Base-by-base conservation (phyloP, 257 asterid species). In the Phtheirospermum japonicum region DNA sequence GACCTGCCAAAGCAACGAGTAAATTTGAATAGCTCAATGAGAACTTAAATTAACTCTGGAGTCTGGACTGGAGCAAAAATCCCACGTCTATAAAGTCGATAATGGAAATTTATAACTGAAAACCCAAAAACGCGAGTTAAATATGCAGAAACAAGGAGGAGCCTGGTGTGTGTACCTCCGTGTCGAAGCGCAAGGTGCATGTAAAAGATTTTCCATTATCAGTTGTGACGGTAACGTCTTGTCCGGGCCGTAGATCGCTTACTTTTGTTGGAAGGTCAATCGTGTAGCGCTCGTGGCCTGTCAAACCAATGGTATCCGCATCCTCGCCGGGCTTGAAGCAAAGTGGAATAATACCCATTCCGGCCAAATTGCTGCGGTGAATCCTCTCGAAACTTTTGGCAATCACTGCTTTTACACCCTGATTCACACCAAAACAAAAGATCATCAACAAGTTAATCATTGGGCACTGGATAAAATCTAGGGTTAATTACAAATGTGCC, bases 391-490 rank as follows among this genome's bases (percentile, higher is more conserved):
- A 91, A 68, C 96, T 91, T 67, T 88, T 91, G 57, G 98, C 84
- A 43, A 91, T 91, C 70, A 91, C 98, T 7, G 96, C 98, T 84
- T 82, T 91, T 32, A 91, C 96, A 66, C 98, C 98, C 98, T 90
- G 69, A 57, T 68, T 32, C 5, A 13, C 58, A 12, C 54, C 43
- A 57, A 64, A n/a, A 19, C 13, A 19, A 51, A 17, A 18, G 12
- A 12, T 45, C 12, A 19, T 10, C 28, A 6, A 28, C 19, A 17
- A 11, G 16, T 19, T 32, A 51, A 42, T 31, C 36, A 49, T 9
- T 43, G 52, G 52, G 1, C 18, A n/a, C 2, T 6, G 13, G 3
- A 13, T n/a, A 42, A 43, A n/a, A 1, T 45, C 19, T 45, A 9
- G 9, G 51, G 51, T 45, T 45, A 7, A 5, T 45, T 40, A n/a